Evolutionary conservation across 2,329 filamentous ascomycete species (phyloP).

Genomic region (Ceratocystis alfenasii): DNA sequence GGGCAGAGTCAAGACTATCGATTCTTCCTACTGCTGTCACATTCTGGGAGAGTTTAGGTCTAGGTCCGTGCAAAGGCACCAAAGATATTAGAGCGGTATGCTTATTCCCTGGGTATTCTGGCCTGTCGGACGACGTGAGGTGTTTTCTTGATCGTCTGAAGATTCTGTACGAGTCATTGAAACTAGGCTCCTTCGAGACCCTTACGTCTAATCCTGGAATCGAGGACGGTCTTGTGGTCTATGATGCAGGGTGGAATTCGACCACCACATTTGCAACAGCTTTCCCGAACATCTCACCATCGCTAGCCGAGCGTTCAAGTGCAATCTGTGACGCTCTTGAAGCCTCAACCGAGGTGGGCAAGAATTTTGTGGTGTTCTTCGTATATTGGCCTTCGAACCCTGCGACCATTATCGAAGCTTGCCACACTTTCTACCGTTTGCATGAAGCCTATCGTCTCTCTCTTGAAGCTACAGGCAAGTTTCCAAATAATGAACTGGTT

Average conservation of each 20-base stretch:
- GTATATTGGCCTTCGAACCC: slow-evolving; percentile 55
- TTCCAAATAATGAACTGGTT: slow-evolving; percentile 17
- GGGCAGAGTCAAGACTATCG: slow-evolving; percentile 57
- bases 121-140: slow-evolving; percentile 47
- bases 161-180: slow-evolving; percentile 60
- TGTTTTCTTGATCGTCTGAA: slow-evolving; percentile 57
- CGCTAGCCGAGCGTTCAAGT: slow-evolving; percentile 36
- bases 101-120: slow-evolving; percentile 54
- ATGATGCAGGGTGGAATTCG: slow-evolving; percentile 14
- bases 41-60: slow-evolving; percentile 72
- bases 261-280: background rate
- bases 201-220: slow-evolving; percentile 36
- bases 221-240: slow-evolving; percentile 36
- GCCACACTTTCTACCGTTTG: slow-evolving; percentile 59
- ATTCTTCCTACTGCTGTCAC: slow-evolving; percentile 60
- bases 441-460: slow-evolving; percentile 41
- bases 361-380: slow-evolving; percentile 65
- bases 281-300: slow-evolving; percentile 25
- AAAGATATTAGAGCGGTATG: slow-evolving; percentile 64
- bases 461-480: background rate
- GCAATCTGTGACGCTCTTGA: slow-evolving; percentile 29
- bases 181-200: slow-evolving; percentile 53
- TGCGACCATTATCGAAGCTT: slow-evolving; percentile 55
- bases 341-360: slow-evolving; percentile 34
- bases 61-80: slow-evolving; percentile 56